Conservation (phyloP, 2,329 filamentous ascomycete species). For the Neophaeococcomyces aloes region DNA sequence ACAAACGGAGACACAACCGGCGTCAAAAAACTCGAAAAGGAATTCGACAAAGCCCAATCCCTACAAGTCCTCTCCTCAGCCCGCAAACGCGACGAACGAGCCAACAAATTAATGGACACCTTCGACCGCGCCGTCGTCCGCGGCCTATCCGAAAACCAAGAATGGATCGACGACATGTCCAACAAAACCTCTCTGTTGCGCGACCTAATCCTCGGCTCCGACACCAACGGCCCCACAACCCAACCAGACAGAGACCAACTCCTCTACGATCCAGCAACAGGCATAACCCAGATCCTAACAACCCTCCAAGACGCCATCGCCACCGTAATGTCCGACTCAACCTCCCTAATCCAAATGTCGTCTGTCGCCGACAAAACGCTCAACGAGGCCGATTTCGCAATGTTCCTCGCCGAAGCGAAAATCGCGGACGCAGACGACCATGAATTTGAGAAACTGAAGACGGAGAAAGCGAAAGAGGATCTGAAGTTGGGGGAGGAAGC, state of each 20-base stretch:
- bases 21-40: slow-evolving; percentile 39
- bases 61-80: slow-evolving; percentile 40
- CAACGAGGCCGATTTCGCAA: slow-evolving; percentile 43
- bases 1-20: slow-evolving; percentile 38
- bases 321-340: slow-evolving; percentile 34
- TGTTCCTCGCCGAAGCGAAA: slow-evolving; percentile 44
- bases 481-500: slow-evolving; percentile 35
- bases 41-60: slow-evolving; percentile 43
- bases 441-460: slow-evolving; percentile 33
- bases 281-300: slow-evolving; percentile 25
- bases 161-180: slow-evolving; percentile 39
- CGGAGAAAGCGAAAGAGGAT: slow-evolving; percentile 41
- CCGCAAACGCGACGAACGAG: slow-evolving; percentile 39
- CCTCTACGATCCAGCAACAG: slow-evolving; percentile 29
- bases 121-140: slow-evolving; percentile 41
- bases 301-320: slow-evolving; percentile 30
- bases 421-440: slow-evolving; percentile 34
- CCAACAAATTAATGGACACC: slow-evolving; percentile 40
- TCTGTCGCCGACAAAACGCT: slow-evolving; percentile 40
- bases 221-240: slow-evolving; percentile 24
- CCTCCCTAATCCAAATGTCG: slow-evolving; percentile 37
- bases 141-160: slow-evolving; percentile 43
- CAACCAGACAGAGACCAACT: too few relatives aligned
- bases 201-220: slow-evolving; percentile 24
- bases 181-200: slow-evolving; percentile 32